Conservation (phyloP, 495 filamentous ascomycete genomes). For the Penicillium samsonianum region DNA sequence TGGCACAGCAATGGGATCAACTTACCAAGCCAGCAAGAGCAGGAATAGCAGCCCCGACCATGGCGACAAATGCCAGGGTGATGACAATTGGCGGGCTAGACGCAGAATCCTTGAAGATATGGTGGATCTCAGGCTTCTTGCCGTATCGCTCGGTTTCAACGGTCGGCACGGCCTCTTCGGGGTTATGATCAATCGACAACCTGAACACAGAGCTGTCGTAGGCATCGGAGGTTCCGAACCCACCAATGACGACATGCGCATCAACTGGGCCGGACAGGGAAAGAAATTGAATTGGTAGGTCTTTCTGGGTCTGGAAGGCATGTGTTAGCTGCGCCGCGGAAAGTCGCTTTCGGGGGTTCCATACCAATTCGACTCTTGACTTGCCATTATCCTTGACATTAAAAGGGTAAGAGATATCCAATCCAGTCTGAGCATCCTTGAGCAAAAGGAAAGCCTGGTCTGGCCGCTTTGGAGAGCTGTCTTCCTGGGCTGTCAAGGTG, state of each 20-base stretch:
- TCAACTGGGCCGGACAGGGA: slow-evolving; percentile 62
- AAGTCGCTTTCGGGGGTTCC: slow-evolving; percentile 24
- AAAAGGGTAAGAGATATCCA: slow-evolving; percentile 89
- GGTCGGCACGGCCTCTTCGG: slow-evolving; percentile 58
- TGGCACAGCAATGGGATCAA: slow-evolving; percentile 13
- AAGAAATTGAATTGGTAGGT: slow-evolving; percentile 84
- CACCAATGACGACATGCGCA: slow-evolving; percentile 79
- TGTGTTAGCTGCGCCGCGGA: slow-evolving; percentile 11
- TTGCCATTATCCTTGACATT: slow-evolving; percentile 85
- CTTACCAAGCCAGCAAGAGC: slow-evolving; percentile 70
- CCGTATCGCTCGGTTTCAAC: slow-evolving; percentile 71
- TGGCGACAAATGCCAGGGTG: slow-evolving; percentile 71
- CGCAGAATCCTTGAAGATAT: slow-evolving; percentile 81
- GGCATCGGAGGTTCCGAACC: slow-evolving; percentile 74
- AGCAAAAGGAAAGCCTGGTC: slow-evolving; percentile 92
- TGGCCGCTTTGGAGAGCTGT: slow-evolving; percentile 73
- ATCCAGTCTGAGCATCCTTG: slow-evolving; percentile 67
- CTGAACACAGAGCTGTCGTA: slow-evolving; percentile 66
- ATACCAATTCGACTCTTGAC: slow-evolving; percentile 78
- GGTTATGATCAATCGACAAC: slow-evolving; percentile 63
- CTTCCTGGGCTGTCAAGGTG: slow-evolving; percentile 76
- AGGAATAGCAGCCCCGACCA: slow-evolving; percentile 70
- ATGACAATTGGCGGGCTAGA: slow-evolving; percentile 81
- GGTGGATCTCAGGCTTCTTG: slow-evolving; percentile 80
- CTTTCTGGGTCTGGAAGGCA: slow-evolving; percentile 71